These are phyloP conservation scores for Sclerotinia nivalis DNA, from an alignment of 2,329 filamentous ascomycete species.

Conservation along the genomic window DNA sequence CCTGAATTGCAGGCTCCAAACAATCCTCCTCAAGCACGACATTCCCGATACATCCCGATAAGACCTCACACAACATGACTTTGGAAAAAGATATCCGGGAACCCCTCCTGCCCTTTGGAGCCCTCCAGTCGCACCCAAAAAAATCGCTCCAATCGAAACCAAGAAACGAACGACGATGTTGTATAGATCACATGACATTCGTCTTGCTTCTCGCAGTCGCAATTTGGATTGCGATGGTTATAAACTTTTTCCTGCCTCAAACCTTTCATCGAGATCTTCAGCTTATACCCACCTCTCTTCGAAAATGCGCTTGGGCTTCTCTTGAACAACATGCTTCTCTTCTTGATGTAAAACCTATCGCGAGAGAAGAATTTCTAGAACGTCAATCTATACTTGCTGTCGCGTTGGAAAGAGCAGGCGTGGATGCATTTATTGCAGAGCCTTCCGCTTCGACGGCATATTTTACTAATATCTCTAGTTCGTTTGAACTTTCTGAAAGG, in stretches of 20 bases:
- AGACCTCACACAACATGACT: slow-evolving; percentile 3
- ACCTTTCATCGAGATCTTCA: background rate
- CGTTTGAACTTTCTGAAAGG: slow-evolving; percentile 61
- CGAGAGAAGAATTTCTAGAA: slow-evolving; percentile 31
- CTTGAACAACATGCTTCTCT: slow-evolving; percentile 30
- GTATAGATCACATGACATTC: background rate
- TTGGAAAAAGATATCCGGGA: background rate
- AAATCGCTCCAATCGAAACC: background rate
- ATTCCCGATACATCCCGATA: background rate
- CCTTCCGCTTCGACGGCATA: slow-evolving; percentile 64
- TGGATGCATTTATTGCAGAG: slow-evolving; percentile 62
- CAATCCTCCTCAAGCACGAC: background rate
- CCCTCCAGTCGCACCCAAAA: background rate
- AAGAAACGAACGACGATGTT: background rate
- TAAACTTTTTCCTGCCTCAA: background rate
- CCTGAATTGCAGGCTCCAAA: background rate
- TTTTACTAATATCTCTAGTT: slow-evolving; percentile 61
- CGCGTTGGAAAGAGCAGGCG: slow-evolving; percentile 30
- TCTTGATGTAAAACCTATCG: slow-evolving; percentile 32
- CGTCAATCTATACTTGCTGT: slow-evolving; percentile 31
- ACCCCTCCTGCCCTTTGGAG: background rate
- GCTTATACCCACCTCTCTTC: slow-evolving; percentile 14
- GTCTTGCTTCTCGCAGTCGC: background rate
- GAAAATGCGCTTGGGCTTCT: slow-evolving; percentile 28
- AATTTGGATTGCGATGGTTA: background rate